phyloP scores from a whole-genome alignment of 306 rosid species.

The Leucaena leucocephala region DNA sequence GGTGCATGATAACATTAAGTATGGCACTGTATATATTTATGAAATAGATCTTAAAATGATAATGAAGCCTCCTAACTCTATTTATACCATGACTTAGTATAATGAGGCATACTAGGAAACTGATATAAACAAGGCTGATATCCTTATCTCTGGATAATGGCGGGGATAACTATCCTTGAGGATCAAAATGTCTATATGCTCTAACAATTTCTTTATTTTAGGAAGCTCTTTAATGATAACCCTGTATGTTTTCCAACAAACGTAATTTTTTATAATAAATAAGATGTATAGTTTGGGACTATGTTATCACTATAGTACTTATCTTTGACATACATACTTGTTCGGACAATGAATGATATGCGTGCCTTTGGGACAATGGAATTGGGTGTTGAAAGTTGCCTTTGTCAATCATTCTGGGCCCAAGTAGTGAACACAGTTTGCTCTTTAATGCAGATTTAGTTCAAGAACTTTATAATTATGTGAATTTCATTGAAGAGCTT shows the following conservation, averaged over 20 bases:
- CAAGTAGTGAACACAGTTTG: background rate
- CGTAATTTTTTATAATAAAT: background rate
- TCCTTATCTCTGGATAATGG: background rate
- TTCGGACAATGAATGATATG: background rate
- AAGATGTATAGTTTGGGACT: background rate
- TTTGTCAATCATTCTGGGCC: background rate
- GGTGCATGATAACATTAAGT: no score
- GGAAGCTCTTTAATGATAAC: background rate
- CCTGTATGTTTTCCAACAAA: background rate
- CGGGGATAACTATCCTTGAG: background rate
- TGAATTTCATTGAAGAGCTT: slow-evolving; percentile 6
- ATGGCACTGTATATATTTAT: no score
- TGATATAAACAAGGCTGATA: background rate
- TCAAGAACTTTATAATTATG: background rate
- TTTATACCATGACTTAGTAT: background rate
- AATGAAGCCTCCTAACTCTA: background rate
- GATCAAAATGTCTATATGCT: background rate
- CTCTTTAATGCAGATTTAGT: background rate
- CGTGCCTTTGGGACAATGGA: background rate
- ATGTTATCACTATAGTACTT: background rate
- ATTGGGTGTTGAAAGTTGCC: background rate
- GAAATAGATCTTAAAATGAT: no score
- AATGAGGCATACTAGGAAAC: background rate
- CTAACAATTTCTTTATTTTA: background rate
- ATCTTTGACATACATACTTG: background rate